These are phyloP conservation scores for Taxillus chinensis DNA, from an alignment of 164 flowering plant genomes.

Conservation along the genomic window DNA sequence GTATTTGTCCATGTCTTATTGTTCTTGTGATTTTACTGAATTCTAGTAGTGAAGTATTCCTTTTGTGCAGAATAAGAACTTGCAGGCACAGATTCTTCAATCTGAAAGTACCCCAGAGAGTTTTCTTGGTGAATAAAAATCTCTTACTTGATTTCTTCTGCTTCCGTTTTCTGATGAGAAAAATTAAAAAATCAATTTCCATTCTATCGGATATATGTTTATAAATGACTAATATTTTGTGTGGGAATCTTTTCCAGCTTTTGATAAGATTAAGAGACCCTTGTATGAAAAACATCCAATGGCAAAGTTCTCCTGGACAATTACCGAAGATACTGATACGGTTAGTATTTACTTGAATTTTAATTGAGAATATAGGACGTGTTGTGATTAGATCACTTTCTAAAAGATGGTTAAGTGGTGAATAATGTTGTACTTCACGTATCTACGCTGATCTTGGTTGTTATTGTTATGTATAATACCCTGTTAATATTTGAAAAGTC, in stretches of 20 bases:
- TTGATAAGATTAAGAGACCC: constrained; percentile 68
- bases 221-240: background rate
- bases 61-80: constrained; percentile 44
- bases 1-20: background rate
- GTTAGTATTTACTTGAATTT: constrained; percentile 25
- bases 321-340: constrained; percentile 76
- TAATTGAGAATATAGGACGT: background rate
- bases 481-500: no score
- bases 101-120: constrained; percentile 37
- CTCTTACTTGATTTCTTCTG: background rate
- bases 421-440: no score
- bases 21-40: background rate
- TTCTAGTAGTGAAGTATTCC: background rate
- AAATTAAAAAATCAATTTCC: background rate
- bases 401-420: no score
- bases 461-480: no score
- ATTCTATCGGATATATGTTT: background rate
- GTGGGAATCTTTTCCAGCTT: constrained; percentile 32
- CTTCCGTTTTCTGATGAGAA: background rate
- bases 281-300: constrained; percentile 90
- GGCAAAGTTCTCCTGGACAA: constrained; percentile 86
- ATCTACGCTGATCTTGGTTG: no score
- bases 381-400: no score
- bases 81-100: constrained; percentile 58
- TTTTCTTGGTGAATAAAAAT: constrained; percentile 37